Evolutionary conservation across 192 early-diverging fungal genomes (phyloP), one percentile per base, ranked within the genome.

Genomic region (Coemansia sp.): DNA sequence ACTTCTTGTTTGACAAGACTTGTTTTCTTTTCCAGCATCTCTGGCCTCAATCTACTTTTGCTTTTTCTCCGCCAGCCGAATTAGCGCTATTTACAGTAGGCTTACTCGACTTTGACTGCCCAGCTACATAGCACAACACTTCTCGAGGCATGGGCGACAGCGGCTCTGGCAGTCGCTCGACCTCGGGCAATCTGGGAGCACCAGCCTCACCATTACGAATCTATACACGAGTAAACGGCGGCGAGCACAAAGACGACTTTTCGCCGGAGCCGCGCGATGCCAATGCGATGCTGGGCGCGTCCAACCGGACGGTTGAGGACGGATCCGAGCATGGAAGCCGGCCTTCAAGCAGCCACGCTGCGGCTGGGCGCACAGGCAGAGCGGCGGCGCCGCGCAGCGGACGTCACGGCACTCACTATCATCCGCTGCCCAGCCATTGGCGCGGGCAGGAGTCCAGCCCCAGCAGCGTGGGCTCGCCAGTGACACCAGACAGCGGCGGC

Each of bases 351-450:
- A 22, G 57, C 61, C 35, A 64, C 61, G 31, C 23, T 23, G 37
- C 56, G 14, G 61, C 48, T 29, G 51, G 27, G 16, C 60, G 45
- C 41, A 53, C 59, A 3, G 31, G 62, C n/a, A 47, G 50, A 4
- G 59, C 62, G 60, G 51, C 38, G 12, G 69, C 63, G 1, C 65
- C 64, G 17, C 72, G 77, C 25, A 56, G 48, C 21, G 71, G 72
- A 8, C 72, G 77, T 19, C 68, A 68, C 12, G 72, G 58, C 26
- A 37, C 29, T 1, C 68, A 67, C 25, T 81, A 81, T 64, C 72
- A 81, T 31, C 66, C 78, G 37, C 70, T 81, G 49, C 79, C 79
- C 50, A 82, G 73, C 53, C 72, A 82, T 48, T 82, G 79, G 79
- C 79, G 79, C 54, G 79, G 70, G 39, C 63, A 64, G n/a, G 79